Conservation (phyloP, 179 eudicot genomes). For the Heliamphora pulchella region DNA sequence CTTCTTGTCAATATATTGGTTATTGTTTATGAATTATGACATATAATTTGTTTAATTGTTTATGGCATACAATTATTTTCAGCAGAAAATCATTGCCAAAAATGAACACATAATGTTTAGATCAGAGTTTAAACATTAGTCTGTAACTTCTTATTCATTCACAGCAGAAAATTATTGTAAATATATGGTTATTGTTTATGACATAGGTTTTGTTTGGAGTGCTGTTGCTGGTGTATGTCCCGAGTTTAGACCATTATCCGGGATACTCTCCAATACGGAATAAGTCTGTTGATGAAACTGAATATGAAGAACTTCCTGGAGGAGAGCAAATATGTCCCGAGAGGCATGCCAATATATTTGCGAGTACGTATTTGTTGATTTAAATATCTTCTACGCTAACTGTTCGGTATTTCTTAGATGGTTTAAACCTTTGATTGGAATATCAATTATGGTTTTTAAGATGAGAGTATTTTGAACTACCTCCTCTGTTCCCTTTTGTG, state of each 20-base stretch:
- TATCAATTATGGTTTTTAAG: neutral
- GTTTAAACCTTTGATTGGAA: neutral
- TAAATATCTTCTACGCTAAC: neutral
- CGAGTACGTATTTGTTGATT: constrained; percentile 44
- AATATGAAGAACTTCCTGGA: constrained; percentile 83
- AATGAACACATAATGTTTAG: too few species aligned
- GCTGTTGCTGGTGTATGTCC: constrained; percentile 52
- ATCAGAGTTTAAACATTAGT: neutral
- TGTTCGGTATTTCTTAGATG: neutral
- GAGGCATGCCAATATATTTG: constrained; percentile 60
- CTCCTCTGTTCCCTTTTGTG: constrained; percentile 6
- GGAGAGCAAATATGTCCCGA: constrained; percentile 85
- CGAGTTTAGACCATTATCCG: constrained; percentile 63
- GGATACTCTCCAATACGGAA: constrained; percentile 50
- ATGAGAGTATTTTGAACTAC: constrained; percentile 1
- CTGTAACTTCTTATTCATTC: neutral
- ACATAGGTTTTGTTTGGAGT: constrained; percentile 61
- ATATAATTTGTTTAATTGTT: too few species aligned
- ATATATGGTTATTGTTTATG: constrained; percentile 6
- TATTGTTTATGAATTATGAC: too few species aligned
- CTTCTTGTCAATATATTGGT: neutral
- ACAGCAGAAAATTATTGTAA: neutral
- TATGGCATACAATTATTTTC: too few species aligned
- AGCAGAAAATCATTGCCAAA: too few species aligned
- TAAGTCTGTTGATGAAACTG: constrained; percentile 46